Evolutionary conservation across 345 rosid species (phyloP).

Genomic region (Citrus medica): DNA sequence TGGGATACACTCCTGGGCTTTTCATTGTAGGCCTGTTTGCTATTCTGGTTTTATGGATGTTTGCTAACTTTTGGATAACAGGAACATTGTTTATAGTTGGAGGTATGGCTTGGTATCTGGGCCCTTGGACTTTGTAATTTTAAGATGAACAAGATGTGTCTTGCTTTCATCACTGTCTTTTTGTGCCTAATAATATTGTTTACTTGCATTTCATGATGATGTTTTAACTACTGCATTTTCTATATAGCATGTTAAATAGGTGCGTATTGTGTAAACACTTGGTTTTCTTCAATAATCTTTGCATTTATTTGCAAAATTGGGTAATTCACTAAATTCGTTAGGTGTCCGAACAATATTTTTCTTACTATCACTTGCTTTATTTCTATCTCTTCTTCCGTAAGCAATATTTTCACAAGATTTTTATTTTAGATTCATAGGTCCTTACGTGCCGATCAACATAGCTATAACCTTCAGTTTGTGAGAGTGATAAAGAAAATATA

Average conservation of each 20-base stretch:
- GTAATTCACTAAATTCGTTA: background rate
- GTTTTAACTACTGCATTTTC: background rate
- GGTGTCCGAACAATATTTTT: background rate
- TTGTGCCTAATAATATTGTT: background rate
- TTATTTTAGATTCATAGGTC: background rate
- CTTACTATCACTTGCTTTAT: background rate
- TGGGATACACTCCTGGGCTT: conserved; percentile 97
- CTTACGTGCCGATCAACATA: background rate
- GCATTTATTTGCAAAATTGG: background rate
- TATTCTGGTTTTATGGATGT: conserved; percentile 92
- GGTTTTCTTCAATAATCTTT: background rate
- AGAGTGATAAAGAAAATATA: background rate
- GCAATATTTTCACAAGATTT: background rate
- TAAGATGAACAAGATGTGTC: background rate
- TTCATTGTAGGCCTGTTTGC: conserved; percentile 85
- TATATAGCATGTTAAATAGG: background rate
- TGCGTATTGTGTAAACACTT: background rate
- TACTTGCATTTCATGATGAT: background rate
- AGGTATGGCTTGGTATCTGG: conserved; percentile 52
- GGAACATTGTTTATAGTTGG: conserved; percentile 90
- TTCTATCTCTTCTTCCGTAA: background rate
- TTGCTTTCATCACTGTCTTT: background rate
- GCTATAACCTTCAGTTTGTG: background rate
- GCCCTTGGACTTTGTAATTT: background rate
- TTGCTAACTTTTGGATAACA: conserved; percentile 97